A percentile compares a stretch with the other conserved stretches of the same genome.
Conservation (phyloP, 75 land plant genomes). For the Adiantum capillusveneris region DNA sequence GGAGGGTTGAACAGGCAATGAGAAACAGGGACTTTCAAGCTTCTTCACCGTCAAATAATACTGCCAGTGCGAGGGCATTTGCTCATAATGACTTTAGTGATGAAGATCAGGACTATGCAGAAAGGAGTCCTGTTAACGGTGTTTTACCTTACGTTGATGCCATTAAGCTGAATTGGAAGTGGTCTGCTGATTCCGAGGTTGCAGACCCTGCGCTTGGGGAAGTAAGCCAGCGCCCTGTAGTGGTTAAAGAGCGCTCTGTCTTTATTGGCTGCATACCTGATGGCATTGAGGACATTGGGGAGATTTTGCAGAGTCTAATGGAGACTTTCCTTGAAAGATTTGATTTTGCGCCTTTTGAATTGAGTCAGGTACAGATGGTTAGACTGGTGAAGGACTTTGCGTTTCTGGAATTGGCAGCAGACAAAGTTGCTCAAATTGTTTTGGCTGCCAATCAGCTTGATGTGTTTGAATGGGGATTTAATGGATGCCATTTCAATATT, state of each 20-base stretch:
- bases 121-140: too few species aligned
- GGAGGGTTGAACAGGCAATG: too few species aligned
- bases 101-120: too few species aligned
- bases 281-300: background rate
- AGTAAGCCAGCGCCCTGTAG: background rate
- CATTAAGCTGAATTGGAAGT: constrained; percentile 2
- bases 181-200: background rate
- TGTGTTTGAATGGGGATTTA: background rate
- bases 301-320: background rate
- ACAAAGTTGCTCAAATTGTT: constrained; percentile 9
- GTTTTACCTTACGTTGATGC: too few species aligned
- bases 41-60: too few species aligned
- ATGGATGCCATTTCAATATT: constrained; percentile 9
- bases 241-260: background rate
- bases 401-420: constrained; percentile 6
- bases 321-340: constrained; percentile 2
- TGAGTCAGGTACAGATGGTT: background rate
- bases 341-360: constrained; percentile 7
- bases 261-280: constrained; percentile 10
- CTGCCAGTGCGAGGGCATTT: too few species aligned
- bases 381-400: constrained; percentile 4
- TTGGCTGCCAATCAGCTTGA: constrained; percentile 9
- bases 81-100: too few species aligned
- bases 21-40: too few species aligned
- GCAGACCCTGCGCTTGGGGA: background rate